Conservation (phyloP, 192 early-diverging fungal genomes). For the Entomortierella lignicola region DNA sequence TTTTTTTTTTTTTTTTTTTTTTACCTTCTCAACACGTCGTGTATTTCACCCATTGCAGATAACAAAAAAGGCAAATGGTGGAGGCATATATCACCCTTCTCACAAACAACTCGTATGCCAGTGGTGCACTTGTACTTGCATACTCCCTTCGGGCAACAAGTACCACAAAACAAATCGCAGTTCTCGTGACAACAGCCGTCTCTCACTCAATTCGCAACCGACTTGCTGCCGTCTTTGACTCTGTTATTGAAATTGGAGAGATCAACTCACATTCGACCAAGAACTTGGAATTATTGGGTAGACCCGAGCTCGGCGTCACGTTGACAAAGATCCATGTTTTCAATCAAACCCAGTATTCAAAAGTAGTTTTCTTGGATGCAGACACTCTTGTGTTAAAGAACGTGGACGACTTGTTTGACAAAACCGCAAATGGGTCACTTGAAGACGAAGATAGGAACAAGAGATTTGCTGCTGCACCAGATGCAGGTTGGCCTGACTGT, state of each 20-base stretch:
- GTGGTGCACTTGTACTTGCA: conserved; percentile 84
- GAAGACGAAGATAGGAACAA: conserved; percentile 56
- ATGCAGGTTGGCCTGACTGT: conserved; percentile 96
- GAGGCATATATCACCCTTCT: conserved; percentile 89
- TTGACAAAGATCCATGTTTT: conserved; percentile 93
- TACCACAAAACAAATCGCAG: conserved; percentile 74
- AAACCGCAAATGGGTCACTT: conserved; percentile 47
- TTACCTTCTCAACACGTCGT: no score
- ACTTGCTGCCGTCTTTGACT: conserved; percentile 73
- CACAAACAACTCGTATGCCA: conserved; percentile 85
- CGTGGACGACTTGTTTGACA: conserved; percentile 85
- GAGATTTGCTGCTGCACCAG: conserved; percentile 86
- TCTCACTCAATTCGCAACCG: conserved; percentile 60
- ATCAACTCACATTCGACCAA: conserved; percentile 65
- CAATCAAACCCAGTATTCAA: conserved; percentile 75
- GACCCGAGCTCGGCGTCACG: conserved; percentile 90
- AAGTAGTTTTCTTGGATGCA: conserved; percentile 88
- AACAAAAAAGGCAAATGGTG: conserved; percentile 15
- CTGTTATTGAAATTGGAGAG: conserved; percentile 76
- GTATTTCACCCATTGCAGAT: no score
- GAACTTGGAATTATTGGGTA: conserved; percentile 81
- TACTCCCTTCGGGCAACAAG: conserved; percentile 75
- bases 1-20: neutral
- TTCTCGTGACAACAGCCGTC: conserved; percentile 74
- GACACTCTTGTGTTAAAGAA: conserved; percentile 86